These are phyloP conservation scores for Leccinum subgranulosum DNA, from an alignment of 768 basidiomycete genomes.

Conservation along the genomic window DNA sequence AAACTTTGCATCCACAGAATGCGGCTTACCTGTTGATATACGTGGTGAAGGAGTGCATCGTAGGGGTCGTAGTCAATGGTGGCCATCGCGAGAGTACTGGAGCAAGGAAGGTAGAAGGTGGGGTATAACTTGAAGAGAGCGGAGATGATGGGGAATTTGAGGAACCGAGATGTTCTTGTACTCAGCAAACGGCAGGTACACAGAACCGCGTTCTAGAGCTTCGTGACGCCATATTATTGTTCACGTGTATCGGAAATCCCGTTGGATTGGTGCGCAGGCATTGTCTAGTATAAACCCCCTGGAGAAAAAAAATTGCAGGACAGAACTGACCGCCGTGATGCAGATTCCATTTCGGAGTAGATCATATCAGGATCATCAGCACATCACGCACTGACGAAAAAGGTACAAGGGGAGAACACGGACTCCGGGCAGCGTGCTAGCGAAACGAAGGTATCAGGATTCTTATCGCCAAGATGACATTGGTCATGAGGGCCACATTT, in stretches of 20 bases:
- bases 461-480: background rate
- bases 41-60: slow-evolving; percentile 76
- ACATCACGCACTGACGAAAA: background rate
- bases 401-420: slow-evolving; percentile 10
- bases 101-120: background rate
- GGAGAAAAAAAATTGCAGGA: background rate
- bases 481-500: background rate
- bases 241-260: background rate
- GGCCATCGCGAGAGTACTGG: slow-evolving; percentile 4
- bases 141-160: background rate
- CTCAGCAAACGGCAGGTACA: background rate
- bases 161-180: background rate
- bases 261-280: background rate
- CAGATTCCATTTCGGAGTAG: slow-evolving; percentile 11
- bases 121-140: slow-evolving; percentile 17
- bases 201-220: background rate
- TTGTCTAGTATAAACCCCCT: background rate
- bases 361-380: background rate
- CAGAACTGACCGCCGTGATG: background rate
- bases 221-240: background rate
- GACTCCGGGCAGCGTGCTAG: background rate
- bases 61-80: slow-evolving; percentile 76
- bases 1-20: background rate
- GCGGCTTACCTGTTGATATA: slow-evolving; percentile 65
- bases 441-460: background rate